Base-by-base conservation (phyloP, 2,329 filamentous ascomycete genomes). In the Exophiala sideris region DNA sequence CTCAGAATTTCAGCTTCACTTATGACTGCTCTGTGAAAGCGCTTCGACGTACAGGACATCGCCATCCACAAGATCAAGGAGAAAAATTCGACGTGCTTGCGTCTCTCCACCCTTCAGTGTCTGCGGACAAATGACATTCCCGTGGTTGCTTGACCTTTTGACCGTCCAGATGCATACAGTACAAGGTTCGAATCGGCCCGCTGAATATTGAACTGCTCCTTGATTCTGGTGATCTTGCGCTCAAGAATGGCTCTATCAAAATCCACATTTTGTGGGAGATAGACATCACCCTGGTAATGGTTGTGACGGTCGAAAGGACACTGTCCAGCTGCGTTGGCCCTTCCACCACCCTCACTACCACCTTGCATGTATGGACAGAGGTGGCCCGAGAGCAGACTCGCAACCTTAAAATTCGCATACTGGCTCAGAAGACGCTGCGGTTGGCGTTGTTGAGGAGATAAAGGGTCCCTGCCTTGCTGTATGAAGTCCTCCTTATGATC, bases 311-410 rank as follows among this genome's bases (percentile, higher is more conserved):
- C 59, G 45, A 71, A 71, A 0, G 66, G 59, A 56, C 70, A 72
- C 45, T 64, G 62, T 38, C 14, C 40, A 3, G n/a, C 33, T 14
- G 8, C 14, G 8, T 41, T 18, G 45, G 35, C 32, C 29, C 11
- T 21, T 6, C n/a, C 35, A 12, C 18, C 40, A 16, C 18, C 33
- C 14, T 21, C 33, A 4, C 33, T 48, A 7, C 46, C 35, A 21
- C 21, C 24, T 1, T 67, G 64, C 11, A 60, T 54, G 59, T 71
- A 71, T 39, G 66, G 58, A 54, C 71, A 72, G 11, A 72, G 61
- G 58, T 73, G 70, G 51, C 64, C 59, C 46, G 70, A 67, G 16
- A 73, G 61, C 29, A 70, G 61, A n/a, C 68, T 67, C 4, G 71
- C 66, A 7, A 70, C 68, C 6, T 67, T 64, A 58, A 68, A 65